Base-by-base conservation (phyloP, 1,284 basidiomycete genomes). In the Cutaneotrichosporon curvatum region DNA sequence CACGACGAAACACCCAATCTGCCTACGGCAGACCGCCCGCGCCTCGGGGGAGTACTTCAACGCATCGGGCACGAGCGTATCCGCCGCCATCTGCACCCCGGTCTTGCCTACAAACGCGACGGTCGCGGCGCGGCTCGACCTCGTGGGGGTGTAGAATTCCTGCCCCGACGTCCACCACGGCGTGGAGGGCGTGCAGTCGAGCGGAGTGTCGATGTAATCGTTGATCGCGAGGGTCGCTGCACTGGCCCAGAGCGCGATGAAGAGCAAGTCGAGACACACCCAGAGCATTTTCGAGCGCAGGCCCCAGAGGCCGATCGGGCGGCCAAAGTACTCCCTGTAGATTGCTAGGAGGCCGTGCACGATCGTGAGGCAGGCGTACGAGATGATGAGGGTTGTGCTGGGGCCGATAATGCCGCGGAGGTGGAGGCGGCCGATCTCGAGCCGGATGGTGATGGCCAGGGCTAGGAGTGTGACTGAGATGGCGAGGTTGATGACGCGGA, bases 251-350 rank as follows among this genome's bases (percentile, higher is more conserved):
- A 71, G 47, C 0, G 61, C 69, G 45, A 79, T 73, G 48, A 79
- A 78, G 34, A 78, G 53, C 25, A 79, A 63, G 55, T 76, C 75
- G 14, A 70, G 47, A 42, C 68, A 68, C 10, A 70, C 68, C 68
- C 67, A 74, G 19, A 70, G 55, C 68, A 74, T 74, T 53, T 76
- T 75, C 37, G 66, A 71, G 21, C 71, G 62, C 31, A 75, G 62
- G 21, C 62, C 66, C 78, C 78, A 79, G 4, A 79, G 63, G 4
- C 78, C 78, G 51, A 79, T 78, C 1, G 78, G 78, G 19, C 70
- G 64, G 14, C 76, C 76, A 58, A 75, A 76, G 60, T 77, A 78
- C 59, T 79, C 77, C 32, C 72, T 62, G 58, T 72, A 68, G 22
- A 74, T 68, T 12, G 71, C 73, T 14, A 67, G 59, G 25, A 74